Base-by-base conservation (phyloP, 179 eudicot genomes). In the Amaranthus tricolor region DNA sequence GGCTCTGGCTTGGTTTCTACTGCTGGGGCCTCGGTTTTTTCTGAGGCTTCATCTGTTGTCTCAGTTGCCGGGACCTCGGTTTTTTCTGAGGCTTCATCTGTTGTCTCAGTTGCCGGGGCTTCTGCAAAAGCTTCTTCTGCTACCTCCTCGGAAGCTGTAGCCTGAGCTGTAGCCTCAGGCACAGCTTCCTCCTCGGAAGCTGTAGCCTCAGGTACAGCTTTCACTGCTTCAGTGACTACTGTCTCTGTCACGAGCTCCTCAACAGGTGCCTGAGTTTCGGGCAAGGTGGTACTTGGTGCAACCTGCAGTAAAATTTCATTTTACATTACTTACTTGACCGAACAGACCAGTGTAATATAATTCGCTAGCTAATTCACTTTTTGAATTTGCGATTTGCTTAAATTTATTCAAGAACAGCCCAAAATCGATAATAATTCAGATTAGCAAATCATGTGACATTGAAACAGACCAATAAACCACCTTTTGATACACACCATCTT, bases 301-400 rank as follows among this genome's bases (percentile, higher is more conserved):
- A 82, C 86, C 89, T 86, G 76, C 68, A 78, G 16, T 52, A 68
- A n/a, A 68, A 31, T 31, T 31, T 31, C 40, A 31, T 31, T 31
- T 31, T 31, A 31, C 40, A 2, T 31, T 31, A 31, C 40, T 31
- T 31, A 31, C 40, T 31, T 31, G 40, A 31, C 40, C 40, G 40
- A 31, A 31, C 40, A 31, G 40, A 31, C 3, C 40, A 31, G 3
- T 31, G 40, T 31, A 31, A 31, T 4, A 31, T 31, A 31, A 31
- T 31, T 31, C 40, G 40, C 40, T 31, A 31, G 40, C 40, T 31
- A 31, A 31, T 31, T 31, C 40, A 4, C 40, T 2, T 31, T 31
- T 31, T 31, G 40, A 31, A 31, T 31, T 31, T 31, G 40, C 40
- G 40, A 31, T 31, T 31, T 2, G 3, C 40, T 31, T 31, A 31